Evolutionary conservation across 2,329 filamentous ascomycete genomes (phyloP).

Genomic region (Verruconis gallopava): DNA sequence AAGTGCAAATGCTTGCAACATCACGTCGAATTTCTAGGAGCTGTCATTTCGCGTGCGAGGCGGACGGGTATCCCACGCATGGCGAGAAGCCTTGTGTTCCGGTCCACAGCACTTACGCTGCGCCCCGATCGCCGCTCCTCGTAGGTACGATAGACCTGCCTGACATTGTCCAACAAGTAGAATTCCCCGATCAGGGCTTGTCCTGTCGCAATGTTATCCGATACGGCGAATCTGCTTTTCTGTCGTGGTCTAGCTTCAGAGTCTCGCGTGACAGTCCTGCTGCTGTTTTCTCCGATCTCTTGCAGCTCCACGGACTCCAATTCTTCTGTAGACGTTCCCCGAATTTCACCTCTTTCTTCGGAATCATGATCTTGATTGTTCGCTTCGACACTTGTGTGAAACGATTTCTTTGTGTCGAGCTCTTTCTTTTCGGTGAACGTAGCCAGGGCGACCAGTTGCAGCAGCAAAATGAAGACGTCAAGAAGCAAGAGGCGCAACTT

Average conservation of each 20-base stretch:
- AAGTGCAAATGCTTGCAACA: too few relatives aligned
- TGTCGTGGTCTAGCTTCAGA: slow-evolving; percentile 11
- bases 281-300: not conserved
- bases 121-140: not conserved
- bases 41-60: too few relatives aligned
- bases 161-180: slow-evolving; percentile 27
- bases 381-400: slow-evolving; percentile 10
- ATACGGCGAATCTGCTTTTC: slow-evolving; percentile 19
- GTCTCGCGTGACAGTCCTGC: not conserved
- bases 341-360: slow-evolving; percentile 44
- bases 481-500: slow-evolving; percentile 38
- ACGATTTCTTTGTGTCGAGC: slow-evolving; percentile 27
- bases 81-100: too few relatives aligned
- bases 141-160: slow-evolving; percentile 21
- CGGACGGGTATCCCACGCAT: too few relatives aligned
- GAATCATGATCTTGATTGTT: slow-evolving; percentile 39
- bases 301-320: not conserved
- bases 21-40: too few relatives aligned
- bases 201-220: slow-evolving; percentile 34
- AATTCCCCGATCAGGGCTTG: slow-evolving; percentile 34
- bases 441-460: slow-evolving; percentile 46
- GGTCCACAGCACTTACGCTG: too few relatives aligned
- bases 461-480: slow-evolving; percentile 39
- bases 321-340: slow-evolving; percentile 17
- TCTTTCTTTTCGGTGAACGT: slow-evolving; percentile 33